Evolutionary conservation across 1,139 yeast genomes (phyloP).

Genomic region (Kodamaea sp.): DNA sequence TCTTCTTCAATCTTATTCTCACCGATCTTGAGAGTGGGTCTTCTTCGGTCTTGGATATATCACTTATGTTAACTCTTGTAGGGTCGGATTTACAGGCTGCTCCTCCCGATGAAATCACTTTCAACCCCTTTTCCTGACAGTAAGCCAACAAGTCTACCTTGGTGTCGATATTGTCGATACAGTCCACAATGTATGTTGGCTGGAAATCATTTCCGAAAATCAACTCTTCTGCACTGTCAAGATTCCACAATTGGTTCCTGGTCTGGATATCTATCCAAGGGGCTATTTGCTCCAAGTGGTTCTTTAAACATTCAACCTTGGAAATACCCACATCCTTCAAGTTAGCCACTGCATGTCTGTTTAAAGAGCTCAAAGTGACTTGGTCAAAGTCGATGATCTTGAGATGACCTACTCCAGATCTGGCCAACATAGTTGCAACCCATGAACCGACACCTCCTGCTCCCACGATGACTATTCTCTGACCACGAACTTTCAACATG

Average conservation of each 20-base stretch:
- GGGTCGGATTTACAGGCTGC: conserved; percentile 77
- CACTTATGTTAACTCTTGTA: conserved; percentile 45
- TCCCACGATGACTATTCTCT: conserved; percentile 86
- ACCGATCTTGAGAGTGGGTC: conserved; percentile 92
- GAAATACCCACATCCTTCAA: conserved; percentile 86
- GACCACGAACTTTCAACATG: conserved; percentile 69
- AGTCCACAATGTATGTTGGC: conserved; percentile 82
- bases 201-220: conserved; percentile 53
- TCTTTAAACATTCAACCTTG: conserved; percentile 76
- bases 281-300: conserved; percentile 66
- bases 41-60: conserved; percentile 67
- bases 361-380: conserved; percentile 85
- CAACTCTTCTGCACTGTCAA: conserved; percentile 61
- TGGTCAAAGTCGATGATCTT: conserved; percentile 93
- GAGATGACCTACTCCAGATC: conserved; percentile 82
- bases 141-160: conserved; percentile 84
- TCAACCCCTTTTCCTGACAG: conserved; percentile 59
- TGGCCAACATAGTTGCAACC: conserved; percentile 88
- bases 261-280: conserved; percentile 91
- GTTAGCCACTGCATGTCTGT: conserved; percentile 92
- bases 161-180: conserved; percentile 94
- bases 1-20: conserved; percentile 74
- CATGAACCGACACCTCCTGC: conserved; percentile 99
- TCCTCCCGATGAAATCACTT: conserved; percentile 88
- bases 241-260: conserved; percentile 73